A percentile compares a stretch with the other conserved stretches of the same genome.
phyloP scores from a whole-genome alignment of 495 filamentous ascomycete species.

The Amphirosellinia nigrospora region DNA sequence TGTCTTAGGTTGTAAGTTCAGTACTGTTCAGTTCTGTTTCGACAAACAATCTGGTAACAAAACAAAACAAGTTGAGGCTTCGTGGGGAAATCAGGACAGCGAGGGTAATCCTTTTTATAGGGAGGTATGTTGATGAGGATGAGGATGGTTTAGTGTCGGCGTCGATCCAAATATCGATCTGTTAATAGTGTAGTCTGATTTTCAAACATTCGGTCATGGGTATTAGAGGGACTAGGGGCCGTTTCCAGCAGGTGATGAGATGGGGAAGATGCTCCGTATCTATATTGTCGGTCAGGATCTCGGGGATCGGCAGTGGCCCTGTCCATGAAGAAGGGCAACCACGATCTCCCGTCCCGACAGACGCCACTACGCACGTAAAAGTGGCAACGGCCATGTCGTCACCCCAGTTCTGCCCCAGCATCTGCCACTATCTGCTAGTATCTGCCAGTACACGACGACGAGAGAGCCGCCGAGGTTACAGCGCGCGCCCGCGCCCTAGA shows the following conservation, averaged over 20 bases:
- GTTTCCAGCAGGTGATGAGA: constrained; percentile 25
- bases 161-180: constrained; percentile 25
- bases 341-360: constrained; percentile 6
- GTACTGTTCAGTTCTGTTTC: neutral
- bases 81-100: neutral
- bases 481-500: constrained; percentile 13
- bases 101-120: constrained; percentile 16
- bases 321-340: constrained; percentile 2
- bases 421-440: too few species aligned
- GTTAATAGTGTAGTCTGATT: constrained; percentile 17
- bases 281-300: constrained; percentile 16
- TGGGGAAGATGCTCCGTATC: constrained; percentile 18
- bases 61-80: neutral
- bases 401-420: too few species aligned
- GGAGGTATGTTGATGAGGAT: neutral
- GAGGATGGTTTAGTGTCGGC: neutral
- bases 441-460: neutral
- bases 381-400: neutral
- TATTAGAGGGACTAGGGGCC: neutral
- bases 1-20: neutral
- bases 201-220: neutral
- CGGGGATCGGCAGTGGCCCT: constrained; percentile 22
- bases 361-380: neutral
- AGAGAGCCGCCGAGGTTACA: constrained; percentile 26
- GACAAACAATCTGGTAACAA: neutral